Percentiles rank a stretch among this genome's conserved stretches.
These are phyloP conservation scores for Coemansia sp. DNA, from an alignment of 192 early-diverging fungal species.

Conservation along the genomic window DNA sequence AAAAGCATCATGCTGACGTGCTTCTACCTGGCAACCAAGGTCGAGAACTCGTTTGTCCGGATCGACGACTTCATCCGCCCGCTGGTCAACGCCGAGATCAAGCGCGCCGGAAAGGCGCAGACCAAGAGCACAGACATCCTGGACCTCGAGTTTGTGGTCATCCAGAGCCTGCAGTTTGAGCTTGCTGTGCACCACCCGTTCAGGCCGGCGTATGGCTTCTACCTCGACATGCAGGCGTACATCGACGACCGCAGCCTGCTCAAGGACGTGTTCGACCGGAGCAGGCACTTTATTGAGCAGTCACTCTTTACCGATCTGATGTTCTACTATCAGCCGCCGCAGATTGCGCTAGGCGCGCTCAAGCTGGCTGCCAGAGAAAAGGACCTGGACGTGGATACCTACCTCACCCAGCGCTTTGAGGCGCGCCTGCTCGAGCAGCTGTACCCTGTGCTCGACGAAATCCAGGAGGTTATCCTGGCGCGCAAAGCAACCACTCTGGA, in stretches of 20 bases:
- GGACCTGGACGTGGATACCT: constrained; percentile 54
- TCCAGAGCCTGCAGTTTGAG: constrained; percentile 72
- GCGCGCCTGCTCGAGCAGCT: constrained; percentile 42
- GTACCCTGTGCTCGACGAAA: constrained; percentile 51
- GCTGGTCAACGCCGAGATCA: constrained; percentile 19
- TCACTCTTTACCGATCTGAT: constrained; percentile 69
- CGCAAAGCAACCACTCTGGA: constrained; percentile 43
- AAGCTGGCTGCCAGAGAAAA: constrained; percentile 57
- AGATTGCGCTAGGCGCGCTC: constrained; percentile 68
- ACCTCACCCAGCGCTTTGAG: constrained; percentile 47
- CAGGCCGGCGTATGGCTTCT: constrained; percentile 65
- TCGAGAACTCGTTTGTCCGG: constrained; percentile 66
- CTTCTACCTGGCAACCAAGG: constrained; percentile 73
- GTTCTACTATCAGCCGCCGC: constrained; percentile 72
- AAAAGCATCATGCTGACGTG: constrained; percentile 75
- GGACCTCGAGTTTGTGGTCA: constrained; percentile 63
- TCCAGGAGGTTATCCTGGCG: constrained; percentile 47
- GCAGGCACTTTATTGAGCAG: constrained; percentile 52
- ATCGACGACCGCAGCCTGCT: constrained; percentile 19
- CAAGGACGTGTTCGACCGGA: constrained; percentile 53
- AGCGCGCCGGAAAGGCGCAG: constrained; percentile 37
- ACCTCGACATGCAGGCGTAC: constrained; percentile 64
- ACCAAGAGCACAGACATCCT: constrained; percentile 55
- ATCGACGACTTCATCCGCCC: constrained; percentile 67
- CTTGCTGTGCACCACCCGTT: constrained; percentile 72